A percentile compares a stretch with the other conserved stretches of the same genome.
These are phyloP conservation scores for Bacidia gigantensis DNA, from an alignment of 495 filamentous ascomycete genomes.

Conservation along the genomic window DNA sequence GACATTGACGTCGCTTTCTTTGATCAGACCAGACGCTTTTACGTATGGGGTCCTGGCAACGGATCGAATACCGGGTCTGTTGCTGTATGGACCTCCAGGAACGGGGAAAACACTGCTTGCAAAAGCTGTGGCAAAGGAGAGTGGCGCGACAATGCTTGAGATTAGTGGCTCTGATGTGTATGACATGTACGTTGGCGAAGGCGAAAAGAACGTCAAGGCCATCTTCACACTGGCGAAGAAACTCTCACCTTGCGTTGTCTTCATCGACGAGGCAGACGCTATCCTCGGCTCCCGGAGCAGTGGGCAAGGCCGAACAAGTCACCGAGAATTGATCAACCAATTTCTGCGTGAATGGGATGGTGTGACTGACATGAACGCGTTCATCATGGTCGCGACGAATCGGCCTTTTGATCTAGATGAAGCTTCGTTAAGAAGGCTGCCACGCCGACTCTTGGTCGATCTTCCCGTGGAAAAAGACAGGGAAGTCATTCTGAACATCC, in stretches of 20 bases:
- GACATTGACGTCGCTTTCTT: slow-evolving; percentile 75
- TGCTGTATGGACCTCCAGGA: slow-evolving; percentile 89
- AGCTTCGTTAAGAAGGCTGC: slow-evolving; percentile 71
- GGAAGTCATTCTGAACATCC: slow-evolving; percentile 66
- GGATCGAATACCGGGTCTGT: slow-evolving; percentile 76
- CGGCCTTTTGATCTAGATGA: slow-evolving; percentile 92
- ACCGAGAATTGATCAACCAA: slow-evolving; percentile 92
- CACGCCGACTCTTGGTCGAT: slow-evolving; percentile 74
- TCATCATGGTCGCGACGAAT: slow-evolving; percentile 99
- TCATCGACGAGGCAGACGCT: slow-evolving; percentile 94
- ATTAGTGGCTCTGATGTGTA: slow-evolving; percentile 68
- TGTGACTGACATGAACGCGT: slow-evolving; percentile 70
- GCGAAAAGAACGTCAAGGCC: slow-evolving; percentile 91
- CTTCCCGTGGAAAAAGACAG: slow-evolving; percentile 69
- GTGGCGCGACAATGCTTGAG: slow-evolving; percentile 71
- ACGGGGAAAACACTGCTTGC: slow-evolving; percentile 93
- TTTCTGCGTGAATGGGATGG: slow-evolving; percentile 98
- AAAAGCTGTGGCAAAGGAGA: slow-evolving; percentile 91
- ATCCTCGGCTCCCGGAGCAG: slow-evolving; percentile 61
- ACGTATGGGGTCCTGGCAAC: slow-evolving; percentile 86
- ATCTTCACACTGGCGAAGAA: slow-evolving; percentile 87
- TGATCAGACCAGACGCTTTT: slow-evolving; percentile 86
- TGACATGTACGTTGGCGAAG: slow-evolving; percentile 92
- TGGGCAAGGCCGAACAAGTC: slow-evolving; percentile 42
- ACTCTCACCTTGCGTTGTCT: slow-evolving; percentile 83